Evolutionary conservation across 495 filamentous ascomycete species (phyloP).

Genomic region (Xylaria intraflava): DNA sequence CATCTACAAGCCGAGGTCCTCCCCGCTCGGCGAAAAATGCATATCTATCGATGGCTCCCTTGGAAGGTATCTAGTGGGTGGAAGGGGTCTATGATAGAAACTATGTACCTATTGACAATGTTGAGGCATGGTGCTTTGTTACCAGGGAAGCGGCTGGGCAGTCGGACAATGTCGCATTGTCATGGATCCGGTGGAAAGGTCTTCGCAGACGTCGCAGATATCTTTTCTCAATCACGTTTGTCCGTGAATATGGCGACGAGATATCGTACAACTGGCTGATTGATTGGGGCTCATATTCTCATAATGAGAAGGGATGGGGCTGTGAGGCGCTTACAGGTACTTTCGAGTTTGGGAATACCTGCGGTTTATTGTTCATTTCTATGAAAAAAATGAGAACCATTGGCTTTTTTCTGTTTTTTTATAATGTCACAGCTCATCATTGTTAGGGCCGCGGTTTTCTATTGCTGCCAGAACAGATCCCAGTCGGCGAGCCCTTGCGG

Average conservation of each 20-base stretch:
- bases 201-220: slow-evolving; percentile 2
- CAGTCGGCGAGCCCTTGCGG: no score
- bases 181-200: slow-evolving; percentile 5
- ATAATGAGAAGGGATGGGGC: neutral
- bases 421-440: no score
- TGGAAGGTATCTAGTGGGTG: slow-evolving; percentile 7
- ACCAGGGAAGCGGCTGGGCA: slow-evolving; percentile 11
- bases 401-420: no score
- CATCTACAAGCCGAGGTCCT: neutral
- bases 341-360: neutral
- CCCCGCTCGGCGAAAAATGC: neutral
- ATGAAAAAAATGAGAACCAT: neutral
- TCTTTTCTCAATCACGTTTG: slow-evolving; percentile 2
- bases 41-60: slow-evolving; percentile 13
- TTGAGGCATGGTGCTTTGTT: slow-evolving; percentile 14
- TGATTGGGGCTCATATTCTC: neutral
- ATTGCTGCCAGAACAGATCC: no score
- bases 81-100: slow-evolving; percentile 9
- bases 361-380: neutral
- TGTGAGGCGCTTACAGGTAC: neutral
- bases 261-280: neutral
- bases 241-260: neutral
- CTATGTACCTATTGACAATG: slow-evolving; percentile 7
- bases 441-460: no score
- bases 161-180: slow-evolving; percentile 16